Evolutionary conservation across 1,284 basidiomycete species (phyloP), one percentile per base, ranked within the genome.

Genomic region (Moesziomyces sp.): DNA sequence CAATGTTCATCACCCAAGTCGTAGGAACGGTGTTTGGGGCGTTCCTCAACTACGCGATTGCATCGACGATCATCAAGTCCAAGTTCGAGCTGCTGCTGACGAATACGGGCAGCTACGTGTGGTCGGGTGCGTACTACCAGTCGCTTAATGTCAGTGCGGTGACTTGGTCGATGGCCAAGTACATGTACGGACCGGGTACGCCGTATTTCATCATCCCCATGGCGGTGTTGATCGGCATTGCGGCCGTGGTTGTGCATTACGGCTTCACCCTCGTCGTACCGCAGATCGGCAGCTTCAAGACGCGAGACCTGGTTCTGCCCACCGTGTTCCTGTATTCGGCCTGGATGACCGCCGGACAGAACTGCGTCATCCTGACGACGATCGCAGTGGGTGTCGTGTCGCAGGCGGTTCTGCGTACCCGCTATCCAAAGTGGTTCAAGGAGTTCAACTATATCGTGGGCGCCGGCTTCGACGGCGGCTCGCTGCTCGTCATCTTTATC

Each of bases 401-500:
- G 4, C 89, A 90, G 75, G 78, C 88, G 3, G 90, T 88, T 87
- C 77, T 90, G n/a, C 85, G 89, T 53, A 86, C 84, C 47, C 87
- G 88, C 59, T 87, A 89, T 66, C 89, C 89, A 3, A 78, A 85
- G 16, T 78, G 86, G 86, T 88, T 88, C 86, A 85, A 87, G 77
- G 88, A 89, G 80, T 90, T 90, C 84, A 91, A 90, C 83, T 91
- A 90, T 77, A 87, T 91, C 57, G 84, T 91, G 1, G 89, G 89
- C 10, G 90, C 89, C 28, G 90, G 89, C 3, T 83, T 90, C 40
- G 90, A 91, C 75, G 90, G 90, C 40, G 90, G 90, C 16, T 88
- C 89, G 8, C 89, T 91, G 76, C 86, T 89, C 48, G 89, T 90
- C 87, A 87, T 89, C 30, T 90, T 91, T 78, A 86, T 91, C 19